Percentiles rank a stretch among this genome's conserved stretches.
Conservation (phyloP, 2,329 filamentous ascomycete genomes). For the Diaporthe caulivora region DNA sequence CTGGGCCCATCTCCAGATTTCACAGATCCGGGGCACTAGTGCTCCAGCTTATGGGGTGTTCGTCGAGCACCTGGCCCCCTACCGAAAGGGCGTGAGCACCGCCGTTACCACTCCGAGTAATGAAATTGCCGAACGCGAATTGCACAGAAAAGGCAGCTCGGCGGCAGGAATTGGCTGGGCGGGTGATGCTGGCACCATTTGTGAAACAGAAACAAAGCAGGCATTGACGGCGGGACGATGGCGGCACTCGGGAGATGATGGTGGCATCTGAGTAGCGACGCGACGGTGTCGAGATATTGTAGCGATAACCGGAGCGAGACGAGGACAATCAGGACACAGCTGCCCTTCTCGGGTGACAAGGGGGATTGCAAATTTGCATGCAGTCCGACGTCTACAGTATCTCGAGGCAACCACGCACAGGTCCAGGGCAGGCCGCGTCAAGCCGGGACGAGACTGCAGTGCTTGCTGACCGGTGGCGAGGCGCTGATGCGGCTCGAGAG, state of each 20-base stretch:
- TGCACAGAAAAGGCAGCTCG: neutral
- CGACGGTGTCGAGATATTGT: conserved; percentile 1
- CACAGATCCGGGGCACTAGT: conserved; percentile 8
- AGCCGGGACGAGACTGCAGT: conserved; percentile 8
- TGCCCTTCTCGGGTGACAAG: conserved; percentile 3
- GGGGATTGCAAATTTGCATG: neutral
- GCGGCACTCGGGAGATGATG: conserved; percentile 19
- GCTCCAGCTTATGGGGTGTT: neutral
- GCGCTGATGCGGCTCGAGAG: neutral
- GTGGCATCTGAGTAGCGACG: conserved; percentile 12
- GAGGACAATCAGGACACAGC: neutral
- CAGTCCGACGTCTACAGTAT: conserved; percentile 13
- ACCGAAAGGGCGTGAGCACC: neutral
- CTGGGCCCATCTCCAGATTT: conserved; percentile 28
- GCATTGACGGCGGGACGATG: conserved; percentile 21
- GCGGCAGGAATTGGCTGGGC: neutral
- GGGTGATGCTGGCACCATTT: neutral
- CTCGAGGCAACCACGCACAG: neutral
- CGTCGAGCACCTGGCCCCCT: neutral
- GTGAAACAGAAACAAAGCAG: conserved; percentile 18
- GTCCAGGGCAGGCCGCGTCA: conserved; percentile 14
- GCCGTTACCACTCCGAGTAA: neutral
- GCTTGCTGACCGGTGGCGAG: conserved; percentile 18
- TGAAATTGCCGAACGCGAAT: conserved; percentile 1
- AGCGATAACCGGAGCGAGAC: conserved; percentile 28